Percentiles rank a stretch among this genome's conserved stretches.
These are phyloP conservation scores for Spencermartinsiella europaea DNA, from an alignment of 805 yeast genomes.

Conservation along the genomic window DNA sequence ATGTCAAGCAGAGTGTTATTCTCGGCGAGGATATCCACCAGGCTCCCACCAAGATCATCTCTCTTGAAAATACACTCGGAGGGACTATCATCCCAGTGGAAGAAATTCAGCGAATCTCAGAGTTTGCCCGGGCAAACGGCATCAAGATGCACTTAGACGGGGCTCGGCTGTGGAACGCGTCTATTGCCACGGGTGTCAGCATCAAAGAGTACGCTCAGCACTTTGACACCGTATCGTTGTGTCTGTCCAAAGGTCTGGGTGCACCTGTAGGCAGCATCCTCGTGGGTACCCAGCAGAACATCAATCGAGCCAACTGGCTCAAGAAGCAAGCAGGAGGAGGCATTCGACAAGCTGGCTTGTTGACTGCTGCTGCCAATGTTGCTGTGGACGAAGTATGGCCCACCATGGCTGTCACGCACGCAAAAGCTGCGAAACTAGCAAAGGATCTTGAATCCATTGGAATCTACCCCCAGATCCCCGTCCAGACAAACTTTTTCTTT, in stretches of 20 bases:
- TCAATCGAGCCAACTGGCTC: slow-evolving; percentile 73
- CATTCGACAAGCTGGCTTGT: slow-evolving; percentile 79
- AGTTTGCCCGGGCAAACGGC: slow-evolving; percentile 57
- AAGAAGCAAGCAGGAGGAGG: slow-evolving; percentile 94
- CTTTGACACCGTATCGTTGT: slow-evolving; percentile 86
- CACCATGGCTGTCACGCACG: slow-evolving; percentile 47
- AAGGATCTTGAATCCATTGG: slow-evolving; percentile 33
- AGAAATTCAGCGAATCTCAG: slow-evolving; percentile 65
- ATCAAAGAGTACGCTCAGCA: slow-evolving; percentile 64
- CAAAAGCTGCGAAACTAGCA: slow-evolving; percentile 47
- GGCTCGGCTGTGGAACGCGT: slow-evolving; percentile 94
- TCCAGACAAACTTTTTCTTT: slow-evolving; percentile 79
- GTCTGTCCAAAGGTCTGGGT: slow-evolving; percentile 84
- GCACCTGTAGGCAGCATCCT: slow-evolving; percentile 91
- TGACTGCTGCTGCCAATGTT: slow-evolving; percentile 72
- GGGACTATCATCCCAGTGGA: slow-evolving; percentile 78
- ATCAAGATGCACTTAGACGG: slow-evolving; percentile 82
- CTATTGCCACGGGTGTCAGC: slow-evolving; percentile 63
- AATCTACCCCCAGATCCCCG: slow-evolving; percentile 63
- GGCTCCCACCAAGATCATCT: slow-evolving; percentile 82
- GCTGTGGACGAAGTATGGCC: slow-evolving; percentile 73
- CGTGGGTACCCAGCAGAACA: slow-evolving; percentile 58
- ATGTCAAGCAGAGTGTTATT: slow-evolving; percentile 56
- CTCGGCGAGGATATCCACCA: slow-evolving; percentile 81
- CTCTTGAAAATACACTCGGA: slow-evolving; percentile 83